Evolutionary conservation across 2,329 filamentous ascomycete genomes (phyloP), one percentile per base, ranked within the genome.

Genomic region (Ascochyta lentis): DNA sequence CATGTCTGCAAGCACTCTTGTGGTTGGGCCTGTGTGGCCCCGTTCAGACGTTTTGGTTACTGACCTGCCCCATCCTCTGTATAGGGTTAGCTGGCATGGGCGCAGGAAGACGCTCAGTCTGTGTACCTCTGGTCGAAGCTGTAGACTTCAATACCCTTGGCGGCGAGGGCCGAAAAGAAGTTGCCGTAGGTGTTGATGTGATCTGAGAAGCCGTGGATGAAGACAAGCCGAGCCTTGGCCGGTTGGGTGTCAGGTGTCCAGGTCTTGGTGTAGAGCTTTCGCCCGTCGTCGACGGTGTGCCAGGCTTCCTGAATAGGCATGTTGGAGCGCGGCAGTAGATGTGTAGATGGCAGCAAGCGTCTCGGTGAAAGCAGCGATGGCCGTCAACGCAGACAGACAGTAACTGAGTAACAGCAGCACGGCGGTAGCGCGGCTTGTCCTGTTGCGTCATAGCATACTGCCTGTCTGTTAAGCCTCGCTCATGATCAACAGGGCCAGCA

Each of bases 181-280:
- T 83, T 82, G 70, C 87, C 84, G 78, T 96, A 96, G 55, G 86
- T 85, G 76, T 90, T 87, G 74, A 90, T 82, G 53, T 58, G 59
- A 56, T 69, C 93, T 74, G 87, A 92, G 81, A 93, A 97, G 68
- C 93, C 93, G 78, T 97, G 93, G 60, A 97, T 79, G 76, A 96
- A 90, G 67, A 95, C 81, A 45, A 96, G 75, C 64, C 90, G 89
- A 33, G 92, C 92, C 67, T 83, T 84, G 51, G 83, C 76, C 12
- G 81, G 76, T 31, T 31, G 29, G 13, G 79, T 82, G 27, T 82
- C 74, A 27, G 86, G 85, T 77, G 80, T 82, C 83, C 84, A 87
- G 22, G 83, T 85, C 69, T 87, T 87, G 37, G 83, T 85, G 72
- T 86, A 88, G 51, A 87, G 73, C 65, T 81, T 79, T 34, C 74